Percentiles rank a stretch among this genome's conserved stretches.
Evolutionary conservation across 306 rosid species (phyloP).

Genomic region (Dryas octopetala): DNA sequence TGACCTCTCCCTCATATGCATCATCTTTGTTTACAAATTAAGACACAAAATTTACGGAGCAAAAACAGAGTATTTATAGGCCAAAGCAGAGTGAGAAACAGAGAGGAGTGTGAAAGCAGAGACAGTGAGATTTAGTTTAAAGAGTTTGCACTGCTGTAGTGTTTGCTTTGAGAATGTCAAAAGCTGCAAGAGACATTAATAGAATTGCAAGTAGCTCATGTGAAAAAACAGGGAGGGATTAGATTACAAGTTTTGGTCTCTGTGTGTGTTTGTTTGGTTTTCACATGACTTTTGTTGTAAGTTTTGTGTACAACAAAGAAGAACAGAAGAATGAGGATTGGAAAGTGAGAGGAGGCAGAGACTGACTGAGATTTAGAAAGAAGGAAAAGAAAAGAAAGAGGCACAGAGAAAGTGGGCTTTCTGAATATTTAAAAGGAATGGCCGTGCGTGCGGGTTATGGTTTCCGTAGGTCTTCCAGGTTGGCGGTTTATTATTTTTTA

Average conservation of each 20-base stretch:
- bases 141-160: slow-evolving; percentile 49
- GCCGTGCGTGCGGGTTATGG: slow-evolving; percentile 65
- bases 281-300: slow-evolving; percentile 36
- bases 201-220: slow-evolving; percentile 44
- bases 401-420: slow-evolving; percentile 17
- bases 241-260: neutral
- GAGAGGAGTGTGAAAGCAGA: slow-evolving; percentile 6
- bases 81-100: neutral
- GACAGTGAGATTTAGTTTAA: slow-evolving; percentile 18
- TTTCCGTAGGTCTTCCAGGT: slow-evolving; percentile 23
- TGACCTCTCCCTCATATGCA: slow-evolving; percentile 38
- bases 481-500: slow-evolving; percentile 11
- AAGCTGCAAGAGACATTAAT: slow-evolving; percentile 42
- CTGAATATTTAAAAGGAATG: slow-evolving; percentile 4
- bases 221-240: slow-evolving; percentile 26
- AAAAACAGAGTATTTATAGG: slow-evolving; percentile 24
- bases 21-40: slow-evolving; percentile 14
- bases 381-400: slow-evolving; percentile 3
- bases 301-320: slow-evolving; percentile 37
- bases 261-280: neutral
- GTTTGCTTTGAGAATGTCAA: slow-evolving; percentile 53
- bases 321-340: slow-evolving; percentile 17
- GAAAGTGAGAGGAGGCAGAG: slow-evolving; percentile 22
- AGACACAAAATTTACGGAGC: neutral
- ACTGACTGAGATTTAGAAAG: neutral